Conservation (phyloP, 108 stramenopile species). For the Parietichytrium sp. region DNA sequence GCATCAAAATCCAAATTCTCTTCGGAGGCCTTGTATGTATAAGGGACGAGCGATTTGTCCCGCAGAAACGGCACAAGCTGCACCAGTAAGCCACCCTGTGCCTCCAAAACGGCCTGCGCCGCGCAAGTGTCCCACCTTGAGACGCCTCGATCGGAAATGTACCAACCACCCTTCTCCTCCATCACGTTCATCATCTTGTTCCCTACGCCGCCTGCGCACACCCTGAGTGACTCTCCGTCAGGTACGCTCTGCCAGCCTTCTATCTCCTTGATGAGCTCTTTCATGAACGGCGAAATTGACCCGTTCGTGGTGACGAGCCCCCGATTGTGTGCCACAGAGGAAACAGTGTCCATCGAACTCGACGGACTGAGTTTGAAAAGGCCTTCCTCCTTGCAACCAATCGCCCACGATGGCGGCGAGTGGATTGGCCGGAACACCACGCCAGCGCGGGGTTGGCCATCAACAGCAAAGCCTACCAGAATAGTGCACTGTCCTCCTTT, state of each 20-base stretch:
- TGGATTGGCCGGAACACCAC: slow-evolving; percentile 64
- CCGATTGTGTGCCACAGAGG: not conserved
- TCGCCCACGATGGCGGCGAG: slow-evolving; percentile 57
- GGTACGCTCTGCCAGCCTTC: slow-evolving; percentile 43
- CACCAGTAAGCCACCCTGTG: slow-evolving; percentile 58
- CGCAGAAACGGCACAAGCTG: slow-evolving; percentile 55
- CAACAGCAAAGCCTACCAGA: slow-evolving; percentile 65
- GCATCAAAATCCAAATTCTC: slow-evolving; percentile 62
- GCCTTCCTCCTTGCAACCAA: slow-evolving; percentile 55
- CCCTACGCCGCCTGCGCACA: slow-evolving; percentile 60
- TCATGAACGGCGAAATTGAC: slow-evolving; percentile 61
- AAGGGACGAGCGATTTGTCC: slow-evolving; percentile 3
- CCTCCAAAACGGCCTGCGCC: slow-evolving; percentile 63
- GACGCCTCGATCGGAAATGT: slow-evolving; percentile 68
- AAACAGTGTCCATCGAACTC: not conserved
- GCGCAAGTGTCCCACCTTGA: slow-evolving; percentile 68
- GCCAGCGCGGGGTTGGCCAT: slow-evolving; percentile 60
- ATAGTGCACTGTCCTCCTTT: slow-evolving; percentile 72
- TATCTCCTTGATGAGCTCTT: slow-evolving; percentile 53
- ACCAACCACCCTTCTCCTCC: slow-evolving; percentile 50
- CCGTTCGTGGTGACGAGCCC: slow-evolving; percentile 66
- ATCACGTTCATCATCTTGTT: slow-evolving; percentile 68
- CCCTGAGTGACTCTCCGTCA: not conserved
- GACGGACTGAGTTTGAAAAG: slow-evolving; percentile 45
- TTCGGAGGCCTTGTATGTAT: slow-evolving; percentile 57